Evolutionary conservation across 2,329 filamentous ascomycete genomes (phyloP).

Genomic region (Colletotrichum higginsianum): DNA sequence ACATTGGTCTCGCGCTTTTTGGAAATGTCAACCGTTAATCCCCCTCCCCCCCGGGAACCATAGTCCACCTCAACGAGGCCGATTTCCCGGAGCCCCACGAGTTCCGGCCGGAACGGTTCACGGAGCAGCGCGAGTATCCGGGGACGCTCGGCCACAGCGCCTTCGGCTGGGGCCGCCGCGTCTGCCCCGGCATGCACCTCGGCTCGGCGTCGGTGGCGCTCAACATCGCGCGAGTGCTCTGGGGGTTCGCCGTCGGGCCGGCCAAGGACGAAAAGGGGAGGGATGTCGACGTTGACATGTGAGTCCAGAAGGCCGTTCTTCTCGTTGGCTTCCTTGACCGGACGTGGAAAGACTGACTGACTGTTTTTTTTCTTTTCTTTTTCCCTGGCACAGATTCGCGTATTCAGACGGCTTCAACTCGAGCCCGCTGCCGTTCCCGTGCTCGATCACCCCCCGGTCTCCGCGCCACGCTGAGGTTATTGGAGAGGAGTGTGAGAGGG

Average conservation of each 20-base stretch:
- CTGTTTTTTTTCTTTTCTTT: too few species aligned
- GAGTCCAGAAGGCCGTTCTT: slow-evolving; percentile 17
- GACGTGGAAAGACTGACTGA: too few species aligned
- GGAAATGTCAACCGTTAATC: not conserved
- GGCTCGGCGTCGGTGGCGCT: slow-evolving; percentile 64
- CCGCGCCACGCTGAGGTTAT: slow-evolving; percentile 51
- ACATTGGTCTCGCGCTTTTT: too few species aligned
- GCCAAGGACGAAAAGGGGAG: slow-evolving; percentile 9
- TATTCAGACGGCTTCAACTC: slow-evolving; percentile 61
- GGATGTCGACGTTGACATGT: slow-evolving; percentile 58
- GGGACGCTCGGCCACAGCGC: slow-evolving; percentile 57
- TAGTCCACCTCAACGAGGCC: slow-evolving; percentile 58
- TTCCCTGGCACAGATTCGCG: slow-evolving; percentile 52
- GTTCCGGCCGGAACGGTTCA: slow-evolving; percentile 56
- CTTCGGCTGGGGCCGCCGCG: slow-evolving; percentile 59
- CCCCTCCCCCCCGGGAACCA: too few species aligned
- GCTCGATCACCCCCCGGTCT: slow-evolving; percentile 55
- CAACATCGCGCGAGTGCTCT: slow-evolving; percentile 64
- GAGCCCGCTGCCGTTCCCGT: slow-evolving; percentile 57
- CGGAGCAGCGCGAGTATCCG: slow-evolving; percentile 53
- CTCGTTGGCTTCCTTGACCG: too few species aligned
- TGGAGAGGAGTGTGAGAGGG: slow-evolving; percentile 49
- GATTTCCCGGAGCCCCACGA: slow-evolving; percentile 58
- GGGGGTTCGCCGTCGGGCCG: slow-evolving; percentile 63
- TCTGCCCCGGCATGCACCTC: slow-evolving; percentile 65